phyloP scores from a whole-genome alignment of 2,329 filamentous ascomycete genomes.

The Teratosphaeria nubilosa region DNA sequence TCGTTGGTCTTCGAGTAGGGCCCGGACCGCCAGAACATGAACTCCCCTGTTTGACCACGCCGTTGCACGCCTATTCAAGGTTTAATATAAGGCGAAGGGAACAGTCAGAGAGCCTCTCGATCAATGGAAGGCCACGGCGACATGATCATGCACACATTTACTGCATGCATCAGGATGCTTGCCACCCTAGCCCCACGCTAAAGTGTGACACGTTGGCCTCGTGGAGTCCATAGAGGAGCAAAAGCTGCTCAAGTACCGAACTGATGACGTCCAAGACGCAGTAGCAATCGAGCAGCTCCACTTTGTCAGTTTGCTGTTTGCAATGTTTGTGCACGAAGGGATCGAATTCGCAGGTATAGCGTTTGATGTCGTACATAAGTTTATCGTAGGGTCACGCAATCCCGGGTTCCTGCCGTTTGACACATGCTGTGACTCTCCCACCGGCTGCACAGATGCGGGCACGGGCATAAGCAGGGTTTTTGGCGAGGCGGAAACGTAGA shows the following conservation, averaged over 20 bases:
- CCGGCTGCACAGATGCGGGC: slow-evolving; percentile 2
- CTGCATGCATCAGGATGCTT: slow-evolving; percentile 2
- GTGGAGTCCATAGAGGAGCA: neutral
- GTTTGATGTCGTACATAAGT: neutral
- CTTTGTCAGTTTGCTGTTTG: neutral
- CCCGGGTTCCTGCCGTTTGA: slow-evolving; percentile 17
- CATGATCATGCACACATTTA: neutral
- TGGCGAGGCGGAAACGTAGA: neutral
- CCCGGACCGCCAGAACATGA: neutral
- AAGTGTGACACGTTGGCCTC: slow-evolving; percentile 3
- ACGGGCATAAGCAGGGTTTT: neutral
- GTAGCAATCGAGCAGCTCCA: slow-evolving; percentile 3
- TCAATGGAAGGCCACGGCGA: neutral
- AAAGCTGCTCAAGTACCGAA: neutral
- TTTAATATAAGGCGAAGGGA: neutral
- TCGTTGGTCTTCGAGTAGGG: neutral
- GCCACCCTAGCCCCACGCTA: neutral
- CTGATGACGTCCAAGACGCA: slow-evolving; percentile 1
- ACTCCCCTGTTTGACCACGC: neutral
- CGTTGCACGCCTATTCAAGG: slow-evolving; percentile 1
- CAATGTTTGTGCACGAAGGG: slow-evolving; percentile 1
- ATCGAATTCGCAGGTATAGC: neutral
- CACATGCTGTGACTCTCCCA: slow-evolving; percentile 7
- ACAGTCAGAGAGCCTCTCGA: neutral
- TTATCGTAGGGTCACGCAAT: neutral